Conservation (phyloP, 768 basidiomycete genomes). For the Tricholoma saponaceum region DNA sequence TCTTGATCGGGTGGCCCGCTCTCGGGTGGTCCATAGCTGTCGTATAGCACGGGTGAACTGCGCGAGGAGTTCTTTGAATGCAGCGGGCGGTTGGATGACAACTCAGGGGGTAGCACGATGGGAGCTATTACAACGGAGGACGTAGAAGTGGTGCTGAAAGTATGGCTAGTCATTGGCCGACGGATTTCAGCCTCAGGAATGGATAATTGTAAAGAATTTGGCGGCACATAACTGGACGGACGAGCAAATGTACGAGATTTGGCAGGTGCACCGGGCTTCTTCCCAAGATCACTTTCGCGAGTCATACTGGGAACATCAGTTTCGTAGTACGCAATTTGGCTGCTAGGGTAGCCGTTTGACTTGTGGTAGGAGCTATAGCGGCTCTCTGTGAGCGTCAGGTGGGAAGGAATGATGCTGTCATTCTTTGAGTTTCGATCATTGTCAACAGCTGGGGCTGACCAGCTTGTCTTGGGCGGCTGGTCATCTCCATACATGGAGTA, state of each 20-base stretch:
- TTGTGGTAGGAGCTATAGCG: conserved; percentile 22
- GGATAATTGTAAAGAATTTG: conserved; percentile 26
- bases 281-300: conserved; percentile 10
- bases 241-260: conserved; percentile 12
- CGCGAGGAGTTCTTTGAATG: conserved; percentile 30
- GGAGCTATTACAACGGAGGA: conserved; percentile 25
- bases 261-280: not conserved
- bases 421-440: conserved; percentile 35
- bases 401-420: conserved; percentile 23
- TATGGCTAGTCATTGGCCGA: conserved; percentile 25
- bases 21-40: conserved; percentile 14
- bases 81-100: conserved; percentile 22
- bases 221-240: conserved; percentile 27
- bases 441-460: conserved; percentile 26
- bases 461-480: conserved; percentile 36
- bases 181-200: conserved; percentile 30
- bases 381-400: conserved; percentile 25
- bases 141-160: conserved; percentile 27
- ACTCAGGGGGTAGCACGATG: conserved; percentile 12
- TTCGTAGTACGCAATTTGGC: conserved; percentile 29
- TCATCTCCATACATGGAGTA: conserved; percentile 85
- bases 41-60: conserved; percentile 20
- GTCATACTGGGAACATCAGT: conserved; percentile 14
- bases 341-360: conserved; percentile 20
- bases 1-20: conserved; percentile 19